phyloP scores from a whole-genome alignment of 2,329 filamentous ascomycete genomes.

The Aspergillus viridinutans region DNA sequence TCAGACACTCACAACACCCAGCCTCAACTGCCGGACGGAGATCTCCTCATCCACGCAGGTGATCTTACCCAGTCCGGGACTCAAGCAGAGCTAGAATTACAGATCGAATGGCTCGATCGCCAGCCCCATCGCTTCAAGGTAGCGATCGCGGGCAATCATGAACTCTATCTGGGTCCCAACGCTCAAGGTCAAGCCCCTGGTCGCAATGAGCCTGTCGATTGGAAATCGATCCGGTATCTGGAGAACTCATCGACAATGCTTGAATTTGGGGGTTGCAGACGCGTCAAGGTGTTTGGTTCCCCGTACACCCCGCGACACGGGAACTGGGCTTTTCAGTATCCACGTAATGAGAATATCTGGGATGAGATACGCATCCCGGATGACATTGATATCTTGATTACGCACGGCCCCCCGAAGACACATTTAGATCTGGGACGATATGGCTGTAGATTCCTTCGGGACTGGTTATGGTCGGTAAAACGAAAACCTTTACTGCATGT shows the following conservation, averaged over 20 bases:
- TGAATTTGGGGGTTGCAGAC: background rate
- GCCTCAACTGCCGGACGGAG: conserved; percentile 23
- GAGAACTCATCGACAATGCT: background rate
- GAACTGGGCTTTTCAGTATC: conserved; percentile 73
- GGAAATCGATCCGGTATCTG: background rate
- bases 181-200: background rate
- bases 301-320: conserved; percentile 70
- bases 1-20: conserved; percentile 29
- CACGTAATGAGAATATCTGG: conserved; percentile 31
- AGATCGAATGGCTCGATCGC: conserved; percentile 69
- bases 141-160: conserved; percentile 79
- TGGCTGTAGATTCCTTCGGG: conserved; percentile 63
- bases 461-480: conserved; percentile 63
- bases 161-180: conserved; percentile 65
- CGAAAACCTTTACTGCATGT: conserved; percentile 67
- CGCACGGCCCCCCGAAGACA: conserved; percentile 68
- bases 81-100: conserved; percentile 63
- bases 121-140: conserved; percentile 72
- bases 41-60: conserved; percentile 42
- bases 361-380: conserved; percentile 61
- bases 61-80: conserved; percentile 58
- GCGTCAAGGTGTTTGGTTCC: conserved; percentile 61
- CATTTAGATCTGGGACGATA: conserved; percentile 55
- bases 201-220: background rate
- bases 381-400: conserved; percentile 70